Evolutionary conservation across 2,329 filamentous ascomycete species (phyloP).

Genomic region (Cladosporium sphaerospermum): DNA sequence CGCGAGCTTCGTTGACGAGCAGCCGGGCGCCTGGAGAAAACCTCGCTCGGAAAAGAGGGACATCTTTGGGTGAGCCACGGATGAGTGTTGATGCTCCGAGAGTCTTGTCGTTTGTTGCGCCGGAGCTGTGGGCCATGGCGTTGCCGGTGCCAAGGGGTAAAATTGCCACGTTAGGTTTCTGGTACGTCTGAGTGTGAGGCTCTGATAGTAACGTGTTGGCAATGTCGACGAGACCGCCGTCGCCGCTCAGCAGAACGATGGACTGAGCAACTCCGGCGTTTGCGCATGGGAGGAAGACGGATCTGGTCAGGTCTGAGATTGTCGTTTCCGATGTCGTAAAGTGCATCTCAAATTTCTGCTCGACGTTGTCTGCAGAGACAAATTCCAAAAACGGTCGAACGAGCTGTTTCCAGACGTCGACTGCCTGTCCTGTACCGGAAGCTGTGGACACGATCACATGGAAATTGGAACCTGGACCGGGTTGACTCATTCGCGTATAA

Average conservation of each 20-base stretch:
- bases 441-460: slow-evolving; percentile 42
- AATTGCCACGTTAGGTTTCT: slow-evolving; percentile 51
- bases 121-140: slow-evolving; percentile 42
- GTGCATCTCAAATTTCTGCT: slow-evolving; percentile 42
- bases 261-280: slow-evolving; percentile 47
- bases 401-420: slow-evolving; percentile 33
- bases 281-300: slow-evolving; percentile 44
- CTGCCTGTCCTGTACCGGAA: slow-evolving; percentile 39
- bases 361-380: slow-evolving; percentile 27
- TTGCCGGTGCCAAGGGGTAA: slow-evolving; percentile 49
- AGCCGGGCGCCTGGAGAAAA: slow-evolving; percentile 42
- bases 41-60: slow-evolving; percentile 39
- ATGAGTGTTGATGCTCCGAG: slow-evolving; percentile 37
- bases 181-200: slow-evolving; percentile 19
- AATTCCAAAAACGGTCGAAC: slow-evolving; percentile 38
- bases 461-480: slow-evolving; percentile 15
- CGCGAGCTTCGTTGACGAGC: slow-evolving; percentile 38
- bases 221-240: slow-evolving; percentile 78
- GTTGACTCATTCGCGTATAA: slow-evolving; percentile 1
- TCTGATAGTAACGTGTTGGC: slow-evolving; percentile 57
- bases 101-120: slow-evolving; percentile 33
- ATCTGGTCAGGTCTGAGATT: slow-evolving; percentile 57
- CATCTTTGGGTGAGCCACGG: slow-evolving; percentile 28
- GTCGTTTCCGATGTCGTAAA: slow-evolving; percentile 58
- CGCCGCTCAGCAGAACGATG: slow-evolving; percentile 75